Base-by-base conservation (phyloP, 768 basidiomycete species). In the Tubosaeta sp. region DNA sequence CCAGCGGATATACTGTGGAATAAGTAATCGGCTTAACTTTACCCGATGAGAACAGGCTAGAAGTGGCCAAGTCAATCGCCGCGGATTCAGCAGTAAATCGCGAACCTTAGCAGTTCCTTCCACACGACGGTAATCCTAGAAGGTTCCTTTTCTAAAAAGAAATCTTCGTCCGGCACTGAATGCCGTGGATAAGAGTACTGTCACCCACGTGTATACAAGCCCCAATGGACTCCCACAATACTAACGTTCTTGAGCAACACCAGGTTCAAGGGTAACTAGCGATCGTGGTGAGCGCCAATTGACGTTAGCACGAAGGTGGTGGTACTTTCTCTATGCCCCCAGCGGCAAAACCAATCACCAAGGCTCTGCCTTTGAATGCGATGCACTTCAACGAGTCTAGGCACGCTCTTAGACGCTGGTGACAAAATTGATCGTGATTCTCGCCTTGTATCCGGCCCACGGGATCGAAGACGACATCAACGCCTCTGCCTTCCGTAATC, bases 341-440 rank as follows among this genome's bases (percentile, higher is more conserved):
- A 0, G 58, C 57, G 8, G 51, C 61, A 48, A 59, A 98, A 6
- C 95, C 96, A 46, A 99, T 85, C n/a, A 98, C 88, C 11, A 99
- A 61, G 1, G 88, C 85, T 13, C 95, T 81, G 1, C 94, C 93
- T 66, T 94, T 94, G 85, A 94, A 97, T 1, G 87, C 89, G 50
- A 94, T 90, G 65, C 93, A 95, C 65, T 94, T 98, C 50, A 97
- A 64, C 42, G 79, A 86, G 65, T 91, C 93, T 90, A 40, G 12
- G 49, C 43, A 44, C 30, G 16, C 25, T 2, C 36, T 49, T 32
- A 53, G 27, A 29, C n/a, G 1, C 12, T 50, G 32, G 11, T 46
- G 21, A 46, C 19, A 3, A 34, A 34, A 44, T 11, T 9, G 29
- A 24, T 22, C n/a, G 2, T 1, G 10, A 18, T 14, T 59, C 69